Percentiles rank a stretch among this genome's conserved stretches.
Conservation (phyloP, 495 filamentous ascomycete genomes). For the Apiosordaria backusii region DNA sequence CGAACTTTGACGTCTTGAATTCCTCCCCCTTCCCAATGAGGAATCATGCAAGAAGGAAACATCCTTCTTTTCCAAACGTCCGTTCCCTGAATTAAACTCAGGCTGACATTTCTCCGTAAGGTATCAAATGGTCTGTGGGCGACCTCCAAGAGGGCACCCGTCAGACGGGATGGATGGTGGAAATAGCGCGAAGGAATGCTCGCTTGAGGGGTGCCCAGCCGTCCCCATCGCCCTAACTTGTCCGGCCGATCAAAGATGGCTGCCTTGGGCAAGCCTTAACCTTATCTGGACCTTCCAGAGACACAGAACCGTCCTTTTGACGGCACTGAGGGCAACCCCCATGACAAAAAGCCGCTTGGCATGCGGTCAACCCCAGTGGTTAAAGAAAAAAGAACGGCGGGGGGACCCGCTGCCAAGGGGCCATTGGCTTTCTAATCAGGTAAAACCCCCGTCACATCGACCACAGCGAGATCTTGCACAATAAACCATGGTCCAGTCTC, state of each 20-base stretch:
- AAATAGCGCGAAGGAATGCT: background rate
- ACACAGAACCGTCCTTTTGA: background rate
- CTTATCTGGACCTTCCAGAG: background rate
- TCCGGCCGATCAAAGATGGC: background rate
- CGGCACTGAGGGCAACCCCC: background rate
- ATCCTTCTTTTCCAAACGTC: background rate
- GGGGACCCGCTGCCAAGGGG: background rate
- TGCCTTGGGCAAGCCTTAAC: background rate
- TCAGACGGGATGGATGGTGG: background rate
- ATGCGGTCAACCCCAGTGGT: background rate
- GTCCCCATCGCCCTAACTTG: background rate
- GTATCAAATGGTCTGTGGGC: background rate
- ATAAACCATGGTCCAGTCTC: background rate
- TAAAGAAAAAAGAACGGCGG: background rate
- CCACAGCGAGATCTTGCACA: background rate
- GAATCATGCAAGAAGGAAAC: too few relatives aligned
- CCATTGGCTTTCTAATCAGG: background rate
- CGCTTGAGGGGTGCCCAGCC: background rate
- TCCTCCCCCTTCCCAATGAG: too few relatives aligned
- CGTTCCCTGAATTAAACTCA: background rate
- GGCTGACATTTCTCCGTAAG: background rate
- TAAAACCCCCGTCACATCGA: background rate
- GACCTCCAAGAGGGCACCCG: background rate
- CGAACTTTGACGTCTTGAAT: too few relatives aligned
- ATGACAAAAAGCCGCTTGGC: background rate